phyloP scores from a whole-genome alignment of 441 rosid species.

The Corymbia calophylla region DNA sequence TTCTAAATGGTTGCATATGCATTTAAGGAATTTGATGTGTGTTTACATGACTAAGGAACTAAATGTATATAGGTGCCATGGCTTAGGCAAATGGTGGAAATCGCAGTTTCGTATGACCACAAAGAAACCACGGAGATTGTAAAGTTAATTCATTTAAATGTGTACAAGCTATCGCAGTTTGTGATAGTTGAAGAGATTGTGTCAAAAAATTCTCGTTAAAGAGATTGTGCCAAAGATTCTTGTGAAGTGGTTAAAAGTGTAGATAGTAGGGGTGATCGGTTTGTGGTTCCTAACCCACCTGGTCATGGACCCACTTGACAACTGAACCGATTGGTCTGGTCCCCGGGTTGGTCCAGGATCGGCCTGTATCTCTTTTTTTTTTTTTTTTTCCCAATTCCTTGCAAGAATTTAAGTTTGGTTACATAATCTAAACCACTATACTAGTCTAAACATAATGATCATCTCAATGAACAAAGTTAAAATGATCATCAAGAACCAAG shows the following conservation, averaged over 20 bases:
- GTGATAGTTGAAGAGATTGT: too few species aligned
- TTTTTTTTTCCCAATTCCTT: background rate
- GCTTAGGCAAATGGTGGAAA: background rate
- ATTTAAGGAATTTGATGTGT: background rate
- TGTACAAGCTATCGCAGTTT: background rate
- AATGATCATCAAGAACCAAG: background rate
- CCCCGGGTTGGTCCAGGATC: background rate
- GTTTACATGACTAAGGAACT: background rate
- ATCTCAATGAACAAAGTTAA: background rate
- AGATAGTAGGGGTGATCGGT: rapidly evolving
- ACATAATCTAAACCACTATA: background rate
- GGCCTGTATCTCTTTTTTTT: background rate
- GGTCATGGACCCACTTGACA: rapidly evolving
- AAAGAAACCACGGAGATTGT: background rate
- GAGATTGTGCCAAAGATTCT: background rate
- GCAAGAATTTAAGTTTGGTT: too few species aligned
- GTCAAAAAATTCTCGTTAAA: background rate
- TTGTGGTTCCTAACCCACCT: background rate
- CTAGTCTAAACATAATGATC: background rate
- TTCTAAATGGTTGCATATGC: background rate
- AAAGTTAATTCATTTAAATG: background rate
- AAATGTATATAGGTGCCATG: rapidly evolving
- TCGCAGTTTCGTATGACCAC: rapidly evolving
- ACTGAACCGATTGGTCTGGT: rapidly evolving
- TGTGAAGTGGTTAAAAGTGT: background rate